Conservation (phyloP, 164 flowering plant species). For the Aristolochia fimbriata region DNA sequence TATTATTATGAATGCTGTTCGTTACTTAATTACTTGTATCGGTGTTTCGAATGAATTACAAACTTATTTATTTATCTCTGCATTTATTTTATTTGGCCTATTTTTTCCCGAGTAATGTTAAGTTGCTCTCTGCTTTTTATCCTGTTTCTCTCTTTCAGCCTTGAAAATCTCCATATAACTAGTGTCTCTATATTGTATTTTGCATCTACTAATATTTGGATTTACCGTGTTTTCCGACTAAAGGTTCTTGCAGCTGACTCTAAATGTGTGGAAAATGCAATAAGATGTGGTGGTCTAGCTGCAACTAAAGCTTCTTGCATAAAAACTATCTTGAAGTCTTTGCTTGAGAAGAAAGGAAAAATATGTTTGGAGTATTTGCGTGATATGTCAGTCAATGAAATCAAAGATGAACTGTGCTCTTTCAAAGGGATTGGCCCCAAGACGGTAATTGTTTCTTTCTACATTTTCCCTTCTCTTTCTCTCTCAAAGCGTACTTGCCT, state of each 20-base stretch:
- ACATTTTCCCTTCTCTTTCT: background rate
- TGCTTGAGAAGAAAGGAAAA: constrained; percentile 62
- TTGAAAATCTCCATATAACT: background rate
- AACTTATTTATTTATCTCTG: background rate
- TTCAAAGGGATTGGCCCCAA: constrained; percentile 94
- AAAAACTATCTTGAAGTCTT: constrained; percentile 44
- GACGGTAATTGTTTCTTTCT: constrained; percentile 40
- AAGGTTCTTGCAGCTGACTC: constrained; percentile 76
- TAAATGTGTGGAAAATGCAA: constrained; percentile 55
- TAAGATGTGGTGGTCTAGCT: constrained; percentile 90
- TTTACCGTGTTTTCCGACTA: constrained; percentile 9
- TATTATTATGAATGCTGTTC: background rate
- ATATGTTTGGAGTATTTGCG: constrained; percentile 77
- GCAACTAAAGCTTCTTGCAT: constrained; percentile 74
- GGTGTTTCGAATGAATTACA: too few species aligned
- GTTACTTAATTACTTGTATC: background rate
- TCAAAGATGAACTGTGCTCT: constrained; percentile 68
- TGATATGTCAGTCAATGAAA: constrained; percentile 52
- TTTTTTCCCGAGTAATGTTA: too few species aligned
- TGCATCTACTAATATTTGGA: background rate
- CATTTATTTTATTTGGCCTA: background rate
- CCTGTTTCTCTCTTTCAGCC: too few species aligned
- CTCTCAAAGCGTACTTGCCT: too few species aligned
- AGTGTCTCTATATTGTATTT: too few species aligned
- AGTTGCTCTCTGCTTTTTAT: too few species aligned